A percentile compares a stretch with the other conserved stretches of the same genome.
phyloP scores from a whole-genome alignment of 495 filamentous ascomycete genomes.

The Chaetomium tenue region DNA sequence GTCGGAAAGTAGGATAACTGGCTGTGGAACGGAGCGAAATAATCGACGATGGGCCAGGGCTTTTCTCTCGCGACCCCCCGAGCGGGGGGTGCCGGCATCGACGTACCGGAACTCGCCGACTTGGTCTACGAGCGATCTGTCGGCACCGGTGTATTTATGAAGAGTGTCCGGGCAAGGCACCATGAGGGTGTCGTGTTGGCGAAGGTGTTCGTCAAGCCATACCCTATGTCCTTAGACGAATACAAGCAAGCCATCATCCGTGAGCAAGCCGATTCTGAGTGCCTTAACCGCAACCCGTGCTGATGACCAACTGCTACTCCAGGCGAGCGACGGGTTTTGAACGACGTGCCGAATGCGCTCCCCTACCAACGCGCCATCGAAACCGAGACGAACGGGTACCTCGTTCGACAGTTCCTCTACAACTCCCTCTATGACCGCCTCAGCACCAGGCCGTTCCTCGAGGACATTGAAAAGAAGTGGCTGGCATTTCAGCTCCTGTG shows the following conservation, averaged over 20 bases:
- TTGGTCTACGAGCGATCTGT: constrained; percentile 89
- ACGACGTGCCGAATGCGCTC: constrained; percentile 86
- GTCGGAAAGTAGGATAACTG: constrained; percentile 18
- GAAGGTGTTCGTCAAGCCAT: constrained; percentile 93
- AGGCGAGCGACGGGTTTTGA: constrained; percentile 78
- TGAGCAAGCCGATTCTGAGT: constrained; percentile 44
- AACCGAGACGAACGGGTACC: constrained; percentile 84
- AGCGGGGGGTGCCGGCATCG: constrained; percentile 86
- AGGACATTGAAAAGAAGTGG: constrained; percentile 99
- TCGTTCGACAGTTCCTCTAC: constrained; percentile 94
- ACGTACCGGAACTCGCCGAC: constrained; percentile 87
- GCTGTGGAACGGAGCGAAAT: constrained; percentile 26
- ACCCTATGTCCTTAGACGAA: constrained; percentile 68
- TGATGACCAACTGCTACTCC: constrained; percentile 22
- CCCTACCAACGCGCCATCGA: constrained; percentile 87
- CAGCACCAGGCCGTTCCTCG: constrained; percentile 93
- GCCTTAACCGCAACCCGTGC: constrained; percentile 1
- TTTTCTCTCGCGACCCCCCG: constrained; percentile 90
- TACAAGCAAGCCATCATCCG: constrained; percentile 73
- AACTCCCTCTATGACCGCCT: constrained; percentile 97
- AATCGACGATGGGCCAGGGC: constrained; percentile 79
- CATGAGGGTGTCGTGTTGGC: constrained; percentile 87
- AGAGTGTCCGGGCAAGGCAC: constrained; percentile 86
- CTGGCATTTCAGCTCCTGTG: constrained; percentile 94
- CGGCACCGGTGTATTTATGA: constrained; percentile 94